phyloP scores from a whole-genome alignment of 202 grass and related monocot species.

The Saccharum hybrid region DNA sequence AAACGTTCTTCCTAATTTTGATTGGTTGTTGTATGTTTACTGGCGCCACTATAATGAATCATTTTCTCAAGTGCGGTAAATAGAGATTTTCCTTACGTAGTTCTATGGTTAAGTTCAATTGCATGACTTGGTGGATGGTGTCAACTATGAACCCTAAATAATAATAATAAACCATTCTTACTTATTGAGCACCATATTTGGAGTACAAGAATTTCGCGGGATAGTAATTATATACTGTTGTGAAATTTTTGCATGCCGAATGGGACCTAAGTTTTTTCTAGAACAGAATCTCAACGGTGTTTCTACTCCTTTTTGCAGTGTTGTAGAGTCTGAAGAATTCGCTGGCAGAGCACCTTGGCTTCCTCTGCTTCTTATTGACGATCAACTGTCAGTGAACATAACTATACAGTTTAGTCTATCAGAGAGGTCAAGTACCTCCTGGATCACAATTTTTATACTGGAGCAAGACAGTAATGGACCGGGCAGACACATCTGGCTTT shows the following conservation, averaged over 20 bases:
- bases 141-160: not conserved
- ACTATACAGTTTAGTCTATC: conserved; percentile 20
- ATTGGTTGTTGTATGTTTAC: not conserved
- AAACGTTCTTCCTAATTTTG: not conserved
- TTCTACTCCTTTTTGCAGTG: conserved; percentile 30
- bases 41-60: not conserved
- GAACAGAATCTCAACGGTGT: not conserved
- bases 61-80: not conserved
- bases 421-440: conserved; percentile 25
- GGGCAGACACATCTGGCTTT: conserved; percentile 61
- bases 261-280: not conserved
- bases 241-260: not conserved
- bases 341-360: conserved; percentile 5
- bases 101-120: conserved; percentile 3
- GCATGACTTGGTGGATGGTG: not conserved
- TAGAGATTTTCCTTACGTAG: not conserved
- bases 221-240: not conserved
- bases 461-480: conserved; percentile 46
- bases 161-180: not conserved
- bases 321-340: conserved; percentile 32
- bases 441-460: conserved; percentile 10
- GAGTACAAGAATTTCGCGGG: not conserved
- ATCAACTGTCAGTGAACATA: conserved; percentile 4
- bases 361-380: conserved; percentile 24
- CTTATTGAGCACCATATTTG: not conserved